These are phyloP conservation scores for Panellus pusillus DNA, from an alignment of 768 basidiomycete genomes.

Conservation along the genomic window DNA sequence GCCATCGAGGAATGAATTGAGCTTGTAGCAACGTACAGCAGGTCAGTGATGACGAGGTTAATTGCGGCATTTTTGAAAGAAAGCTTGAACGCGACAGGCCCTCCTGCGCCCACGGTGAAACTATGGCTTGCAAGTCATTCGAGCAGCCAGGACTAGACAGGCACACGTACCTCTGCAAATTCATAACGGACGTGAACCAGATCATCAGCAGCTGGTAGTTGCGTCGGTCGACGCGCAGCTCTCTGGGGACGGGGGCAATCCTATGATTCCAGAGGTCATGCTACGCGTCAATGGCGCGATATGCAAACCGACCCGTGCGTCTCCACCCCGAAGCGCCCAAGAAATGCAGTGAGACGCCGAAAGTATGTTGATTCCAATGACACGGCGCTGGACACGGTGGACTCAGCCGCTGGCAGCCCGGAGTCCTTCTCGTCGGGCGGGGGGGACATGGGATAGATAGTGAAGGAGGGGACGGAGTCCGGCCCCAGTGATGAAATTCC, in stretches of 20 bases:
- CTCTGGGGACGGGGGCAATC: slow-evolving; percentile 38
- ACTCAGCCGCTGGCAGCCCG: not conserved
- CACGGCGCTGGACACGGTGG: too few relatives aligned
- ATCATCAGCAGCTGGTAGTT: slow-evolving; percentile 51
- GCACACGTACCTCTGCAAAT: slow-evolving; percentile 27
- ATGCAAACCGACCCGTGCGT: not conserved
- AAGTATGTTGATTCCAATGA: not conserved
- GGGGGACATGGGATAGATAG: not conserved
- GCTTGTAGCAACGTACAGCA: not conserved
- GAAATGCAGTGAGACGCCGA: not conserved
- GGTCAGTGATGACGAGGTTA: not conserved
- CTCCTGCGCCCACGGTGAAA: not conserved
- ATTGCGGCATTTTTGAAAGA: not conserved
- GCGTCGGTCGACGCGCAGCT: slow-evolving; percentile 40
- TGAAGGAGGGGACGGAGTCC: not conserved
- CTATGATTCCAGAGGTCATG: slow-evolving; percentile 12
- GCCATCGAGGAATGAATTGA: too few relatives aligned
- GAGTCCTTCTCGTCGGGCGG: not conserved
- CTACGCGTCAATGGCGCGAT: not conserved
- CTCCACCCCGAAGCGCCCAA: not conserved
- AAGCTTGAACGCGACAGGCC: not conserved
- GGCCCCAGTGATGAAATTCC: not conserved
- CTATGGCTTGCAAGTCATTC: not conserved
- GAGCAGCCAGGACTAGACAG: too few relatives aligned
- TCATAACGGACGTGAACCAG: slow-evolving; percentile 52